A percentile compares a stretch with the other conserved stretches of the same genome.
phyloP scores from a whole-genome alignment of 2,329 filamentous ascomycete genomes.

The Colletotrichum sp. region DNA sequence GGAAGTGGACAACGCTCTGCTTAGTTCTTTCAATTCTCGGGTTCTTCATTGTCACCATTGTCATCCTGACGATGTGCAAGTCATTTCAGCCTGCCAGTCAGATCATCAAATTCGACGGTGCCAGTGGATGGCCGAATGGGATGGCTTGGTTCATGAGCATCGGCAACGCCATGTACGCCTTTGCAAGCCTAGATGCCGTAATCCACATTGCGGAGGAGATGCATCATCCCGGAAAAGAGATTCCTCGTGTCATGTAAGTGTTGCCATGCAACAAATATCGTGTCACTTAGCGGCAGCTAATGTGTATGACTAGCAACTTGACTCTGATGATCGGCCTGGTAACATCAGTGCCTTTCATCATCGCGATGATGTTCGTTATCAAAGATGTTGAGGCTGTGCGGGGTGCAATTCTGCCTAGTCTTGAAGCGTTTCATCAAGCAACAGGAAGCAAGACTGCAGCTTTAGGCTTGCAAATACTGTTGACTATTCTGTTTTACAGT shows the following conservation, averaged over 20 bases:
- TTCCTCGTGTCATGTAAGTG: slow-evolving; percentile 21
- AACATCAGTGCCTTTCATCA: slow-evolving; percentile 30
- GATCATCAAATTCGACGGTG: background rate
- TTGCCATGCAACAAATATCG: background rate
- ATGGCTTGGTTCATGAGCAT: slow-evolving; percentile 24
- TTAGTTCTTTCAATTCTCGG: slow-evolving; percentile 14
- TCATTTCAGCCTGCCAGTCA: slow-evolving; percentile 11
- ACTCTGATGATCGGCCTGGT: slow-evolving; percentile 32
- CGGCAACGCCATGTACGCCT: slow-evolving; percentile 24
- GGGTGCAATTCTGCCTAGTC: slow-evolving; percentile 20
- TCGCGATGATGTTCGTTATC: slow-evolving; percentile 29
- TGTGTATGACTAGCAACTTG: background rate
- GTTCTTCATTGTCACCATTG: slow-evolving; percentile 11
- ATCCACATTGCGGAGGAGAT: slow-evolving; percentile 24
- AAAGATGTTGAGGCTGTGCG: slow-evolving; percentile 31
- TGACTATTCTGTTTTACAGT: background rate
- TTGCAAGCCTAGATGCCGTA: slow-evolving; percentile 20
- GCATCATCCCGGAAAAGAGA: slow-evolving; percentile 17
- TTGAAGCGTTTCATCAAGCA: slow-evolving; percentile 25
- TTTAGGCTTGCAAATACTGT: slow-evolving; percentile 2
- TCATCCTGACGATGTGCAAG: slow-evolving; percentile 8
- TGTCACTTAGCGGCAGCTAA: background rate
- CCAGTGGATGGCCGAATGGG: slow-evolving; percentile 23
- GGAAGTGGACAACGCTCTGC: slow-evolving; percentile 16
- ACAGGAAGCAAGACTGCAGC: slow-evolving; percentile 28